Percentiles rank a stretch among this genome's conserved stretches.
Conservation (phyloP, 1,139 yeast genomes). For the Saccharomyces hybrid region DNA sequence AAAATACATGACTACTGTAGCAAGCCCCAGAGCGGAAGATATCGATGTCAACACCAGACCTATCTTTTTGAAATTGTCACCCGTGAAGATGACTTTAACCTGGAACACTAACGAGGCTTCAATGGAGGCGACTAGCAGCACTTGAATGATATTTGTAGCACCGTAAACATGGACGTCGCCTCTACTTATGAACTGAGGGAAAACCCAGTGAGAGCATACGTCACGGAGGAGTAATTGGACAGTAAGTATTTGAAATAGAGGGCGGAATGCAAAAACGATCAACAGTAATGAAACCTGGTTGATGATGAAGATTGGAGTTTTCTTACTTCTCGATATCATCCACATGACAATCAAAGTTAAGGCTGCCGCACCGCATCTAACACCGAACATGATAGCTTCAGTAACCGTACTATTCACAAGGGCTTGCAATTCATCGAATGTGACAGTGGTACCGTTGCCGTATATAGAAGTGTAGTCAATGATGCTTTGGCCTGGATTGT, state of each 20-base stretch:
- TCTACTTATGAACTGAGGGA: constrained; percentile 32
- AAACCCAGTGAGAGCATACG: constrained; percentile 48
- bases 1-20: constrained; percentile 50
- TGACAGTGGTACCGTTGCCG: constrained; percentile 27
- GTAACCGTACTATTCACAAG: constrained; percentile 29
- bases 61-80: constrained; percentile 39
- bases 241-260: constrained; percentile 48
- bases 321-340: constrained; percentile 42
- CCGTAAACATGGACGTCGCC: constrained; percentile 40
- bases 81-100: constrained; percentile 55
- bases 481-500: constrained; percentile 23
- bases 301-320: constrained; percentile 60
- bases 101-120: constrained; percentile 66
- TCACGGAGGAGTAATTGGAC: constrained; percentile 45
- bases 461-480: constrained; percentile 27
- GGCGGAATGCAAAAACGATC: constrained; percentile 48
- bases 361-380: constrained; percentile 38
- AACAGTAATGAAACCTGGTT: constrained; percentile 54
- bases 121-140: constrained; percentile 50
- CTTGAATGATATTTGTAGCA: constrained; percentile 54
- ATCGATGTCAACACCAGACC: constrained; percentile 38
- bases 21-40: constrained; percentile 40
- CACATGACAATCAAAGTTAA: constrained; percentile 36
- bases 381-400: constrained; percentile 38
- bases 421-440: constrained; percentile 35